Base-by-base conservation (phyloP, 345 rosid species). In the Aurinia saxatilis region DNA sequence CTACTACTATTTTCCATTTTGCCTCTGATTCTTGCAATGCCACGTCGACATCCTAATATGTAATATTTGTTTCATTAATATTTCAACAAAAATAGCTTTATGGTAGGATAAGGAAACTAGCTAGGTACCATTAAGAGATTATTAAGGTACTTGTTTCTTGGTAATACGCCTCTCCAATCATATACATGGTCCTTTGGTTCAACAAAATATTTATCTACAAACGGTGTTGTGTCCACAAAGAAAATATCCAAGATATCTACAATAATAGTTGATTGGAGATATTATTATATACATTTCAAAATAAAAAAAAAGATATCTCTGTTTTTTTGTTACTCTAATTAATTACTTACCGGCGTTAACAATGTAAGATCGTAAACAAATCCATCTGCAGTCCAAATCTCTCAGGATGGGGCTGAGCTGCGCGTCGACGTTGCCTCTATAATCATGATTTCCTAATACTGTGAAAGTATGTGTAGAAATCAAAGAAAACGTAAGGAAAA, bases 211-310 rank as follows among this genome's bases (percentile, higher is more conserved):
- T 77, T 75, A 2, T 83, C 70, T 1, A 73, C 89, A 38, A 86
- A 83, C 0, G 93, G 90, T 27, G 93, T 81, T 0, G 90, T 86
- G 53, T 86, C 93, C 33, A 86, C 77, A 46, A 86, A 81, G 74
- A 86, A 73, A 23, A 86, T 64, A 13, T 83, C 85, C 1, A 72
- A 87, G 15, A 78, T 52, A 38, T 54, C 89, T 86, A 73, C 34
- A 51, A 21, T 35, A 34, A 30, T 0, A 4, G n/a, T 38, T 25
- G 12, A 12, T 29, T 55, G 16, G 17, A 40, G 7, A 39, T 14
- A 5, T 25, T 13, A 6, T 33, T 50, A 49, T 42, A 65, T 14
- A 49, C 4, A 35, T 55, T 13, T 30, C 3, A 31, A 31, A 3
- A 6, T 6, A 31, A 31, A 6, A 33, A 8, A n/a, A n/a, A n/a